phyloP scores from a whole-genome alignment of 2,329 filamentous ascomycete species.

The Fusarium sambucinum region DNA sequence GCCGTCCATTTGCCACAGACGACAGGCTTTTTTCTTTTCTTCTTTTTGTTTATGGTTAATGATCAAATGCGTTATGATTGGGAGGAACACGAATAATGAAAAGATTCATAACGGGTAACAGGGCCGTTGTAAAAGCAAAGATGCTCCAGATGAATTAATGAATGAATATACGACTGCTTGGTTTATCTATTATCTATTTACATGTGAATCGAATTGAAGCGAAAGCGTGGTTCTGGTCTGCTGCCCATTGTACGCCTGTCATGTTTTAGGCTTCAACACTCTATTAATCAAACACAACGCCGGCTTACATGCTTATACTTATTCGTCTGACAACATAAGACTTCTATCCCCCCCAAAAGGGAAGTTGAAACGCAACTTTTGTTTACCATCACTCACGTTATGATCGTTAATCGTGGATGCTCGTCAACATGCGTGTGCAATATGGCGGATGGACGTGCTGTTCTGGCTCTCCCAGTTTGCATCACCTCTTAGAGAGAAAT shows the following conservation, averaged over 20 bases:
- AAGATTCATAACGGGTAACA: background rate
- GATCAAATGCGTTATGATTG: slow-evolving; percentile 36
- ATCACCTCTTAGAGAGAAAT: background rate
- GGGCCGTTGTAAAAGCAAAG: background rate
- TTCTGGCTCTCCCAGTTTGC: background rate
- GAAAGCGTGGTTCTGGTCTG: slow-evolving; percentile 4
- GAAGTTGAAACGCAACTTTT: slow-evolving; percentile 1
- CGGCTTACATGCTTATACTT: slow-evolving; percentile 30
- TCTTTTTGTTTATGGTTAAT: slow-evolving; percentile 31
- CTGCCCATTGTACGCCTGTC: slow-evolving; percentile 8
- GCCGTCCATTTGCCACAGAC: background rate
- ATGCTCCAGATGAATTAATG: slow-evolving; percentile 22
- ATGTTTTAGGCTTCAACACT: slow-evolving; percentile 5
- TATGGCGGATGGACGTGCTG: background rate
- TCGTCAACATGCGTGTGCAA: slow-evolving; percentile 1
- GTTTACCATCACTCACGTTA: slow-evolving; percentile 2
- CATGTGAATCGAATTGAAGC: slow-evolving; percentile 4
- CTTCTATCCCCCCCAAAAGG: background rate
- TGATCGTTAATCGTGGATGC: slow-evolving; percentile 1
- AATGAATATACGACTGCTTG: slow-evolving; percentile 41
- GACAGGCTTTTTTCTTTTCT: background rate
- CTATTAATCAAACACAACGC: slow-evolving; percentile 35
- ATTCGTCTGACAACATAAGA: slow-evolving; percentile 22
- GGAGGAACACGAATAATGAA: slow-evolving; percentile 16
- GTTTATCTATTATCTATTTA: slow-evolving; percentile 38